Evolutionary conservation across 2,329 filamentous ascomycete genomes (phyloP), one percentile per base, ranked within the genome.

Genomic region (Epichloe gansuensis): DNA sequence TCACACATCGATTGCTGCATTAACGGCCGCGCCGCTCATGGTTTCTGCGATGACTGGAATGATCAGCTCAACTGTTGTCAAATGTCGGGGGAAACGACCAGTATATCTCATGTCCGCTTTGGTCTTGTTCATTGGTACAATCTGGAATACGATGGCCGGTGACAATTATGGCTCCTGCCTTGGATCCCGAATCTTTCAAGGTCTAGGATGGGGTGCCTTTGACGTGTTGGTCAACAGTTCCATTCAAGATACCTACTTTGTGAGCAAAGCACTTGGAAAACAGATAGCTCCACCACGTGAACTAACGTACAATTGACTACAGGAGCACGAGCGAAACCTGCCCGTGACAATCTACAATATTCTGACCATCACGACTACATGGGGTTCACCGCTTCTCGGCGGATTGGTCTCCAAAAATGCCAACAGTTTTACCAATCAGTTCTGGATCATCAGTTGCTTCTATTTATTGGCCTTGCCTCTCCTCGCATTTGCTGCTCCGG

Each of bases 151-250:
- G 54, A 66, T 67, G 17, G 67, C 73, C 5, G 59, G 60, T 6
- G 60, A 61, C 47, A 70, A 62, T 55, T 75, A 72, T 51, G 65
- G 63, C 8, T 67, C 74, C 51, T 74, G 73, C 58, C 72, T 80
- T 70, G 70, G 69, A 0, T 73, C 76, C 2, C 70, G 78, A 9
- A 59, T 78, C 17, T 68, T 81, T 36, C 76, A 81, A 58, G 77
- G 77, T 1, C 51, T 81, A 0, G 78, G 74, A n/a, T 80, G 78
- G 74, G 78, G 78, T 5, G 72, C 74, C 11, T 78, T 81, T 54
- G 78, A 82, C 56, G 73, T 71, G 5, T 62, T 81, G 40, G 66
- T 78, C 34, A 63, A 74, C 35, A 71, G 69, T 2, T 75, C 74
- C 2, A 74, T 82, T 47, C 71, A 77, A 46, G 78, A 82, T 56